These are phyloP conservation scores for Pseudogymnoascus sp. DNA, from an alignment of 2,329 filamentous ascomycete genomes.

Conservation along the genomic window DNA sequence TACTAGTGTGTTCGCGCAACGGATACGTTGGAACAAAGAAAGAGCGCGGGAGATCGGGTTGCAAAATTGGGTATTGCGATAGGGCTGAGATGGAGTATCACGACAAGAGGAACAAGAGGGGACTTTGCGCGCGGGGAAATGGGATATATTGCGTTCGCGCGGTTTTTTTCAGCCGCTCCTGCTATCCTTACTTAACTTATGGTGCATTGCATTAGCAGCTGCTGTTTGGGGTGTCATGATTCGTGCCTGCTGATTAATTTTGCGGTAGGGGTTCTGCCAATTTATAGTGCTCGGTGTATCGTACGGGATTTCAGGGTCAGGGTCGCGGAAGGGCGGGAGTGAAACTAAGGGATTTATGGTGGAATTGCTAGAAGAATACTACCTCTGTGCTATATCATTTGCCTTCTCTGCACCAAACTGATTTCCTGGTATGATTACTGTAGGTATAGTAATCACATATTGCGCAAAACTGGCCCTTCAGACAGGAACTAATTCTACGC, in stretches of 20 bases:
- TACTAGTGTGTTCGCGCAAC: not conserved
- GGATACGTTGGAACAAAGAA: not conserved
- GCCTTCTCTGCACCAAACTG: not conserved
- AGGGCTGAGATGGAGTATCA: not conserved
- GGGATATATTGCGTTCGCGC: not conserved
- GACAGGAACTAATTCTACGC: too few relatives aligned
- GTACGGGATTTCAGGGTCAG: not conserved
- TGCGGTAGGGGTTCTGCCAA: not conserved
- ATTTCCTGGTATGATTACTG: not conserved
- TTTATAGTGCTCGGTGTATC: not conserved
- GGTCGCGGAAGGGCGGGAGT: not conserved
- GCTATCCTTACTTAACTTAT: not conserved
- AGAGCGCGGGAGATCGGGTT: not conserved
- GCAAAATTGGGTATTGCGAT: not conserved
- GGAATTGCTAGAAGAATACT: not conserved
- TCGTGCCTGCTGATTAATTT: not conserved
- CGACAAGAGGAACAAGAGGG: not conserved
- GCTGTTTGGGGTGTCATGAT: not conserved
- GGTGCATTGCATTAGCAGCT: not conserved
- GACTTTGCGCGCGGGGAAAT: not conserved
- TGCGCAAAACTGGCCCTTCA: too few relatives aligned
- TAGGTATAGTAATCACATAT: too few relatives aligned
- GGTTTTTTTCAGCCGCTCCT: not conserved
- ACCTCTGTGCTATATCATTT: not conserved
- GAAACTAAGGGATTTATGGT: not conserved